Percentiles rank a stretch among this genome's conserved stretches.
These are phyloP conservation scores for Moringa oleifera DNA, from an alignment of 345 rosid genomes.

Conservation along the genomic window DNA sequence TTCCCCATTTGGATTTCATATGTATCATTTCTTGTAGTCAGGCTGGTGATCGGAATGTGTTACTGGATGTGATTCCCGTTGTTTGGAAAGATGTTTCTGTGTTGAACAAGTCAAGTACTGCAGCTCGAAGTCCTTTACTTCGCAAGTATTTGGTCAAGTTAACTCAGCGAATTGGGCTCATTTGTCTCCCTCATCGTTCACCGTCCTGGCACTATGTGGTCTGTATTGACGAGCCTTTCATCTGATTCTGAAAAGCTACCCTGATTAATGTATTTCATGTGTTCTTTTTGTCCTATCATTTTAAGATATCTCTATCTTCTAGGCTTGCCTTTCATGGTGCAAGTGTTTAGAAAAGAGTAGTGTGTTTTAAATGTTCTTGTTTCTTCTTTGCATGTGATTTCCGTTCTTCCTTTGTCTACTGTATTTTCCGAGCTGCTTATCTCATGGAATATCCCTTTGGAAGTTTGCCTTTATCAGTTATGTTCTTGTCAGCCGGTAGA, in stretches of 20 bases:
- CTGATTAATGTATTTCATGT: conserved; percentile 14
- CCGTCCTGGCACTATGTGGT: conserved; percentile 93
- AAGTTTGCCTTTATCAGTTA: conserved; percentile 12
- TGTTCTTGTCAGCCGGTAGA: background rate
- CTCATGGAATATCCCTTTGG: background rate
- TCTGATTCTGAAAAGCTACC: conserved; percentile 8
- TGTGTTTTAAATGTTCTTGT: background rate
- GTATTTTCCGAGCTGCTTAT: background rate
- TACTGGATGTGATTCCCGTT: conserved; percentile 54
- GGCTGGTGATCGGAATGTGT: conserved; percentile 64
- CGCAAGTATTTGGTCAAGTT: conserved; percentile 80
- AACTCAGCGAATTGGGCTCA: conserved; percentile 82
- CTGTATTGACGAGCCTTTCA: conserved; percentile 17
- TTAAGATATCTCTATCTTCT: conserved; percentile 5
- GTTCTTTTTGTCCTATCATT: too few relatives aligned
- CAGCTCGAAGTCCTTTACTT: conserved; percentile 72
- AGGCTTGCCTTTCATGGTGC: background rate
- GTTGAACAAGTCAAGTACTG: conserved; percentile 55
- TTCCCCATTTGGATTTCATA: conserved; percentile 19
- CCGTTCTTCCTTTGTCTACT: background rate
- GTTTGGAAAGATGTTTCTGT: conserved; percentile 58
- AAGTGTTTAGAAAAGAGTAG: background rate
- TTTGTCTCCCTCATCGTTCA: conserved; percentile 77
- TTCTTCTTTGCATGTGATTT: too few relatives aligned
- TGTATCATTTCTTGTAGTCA: conserved; percentile 36